A percentile compares a stretch with the other conserved stretches of the same genome.
Evolutionary conservation across 495 filamentous ascomycete genomes (phyloP).

Genomic region (Hamigera avellanea): DNA sequence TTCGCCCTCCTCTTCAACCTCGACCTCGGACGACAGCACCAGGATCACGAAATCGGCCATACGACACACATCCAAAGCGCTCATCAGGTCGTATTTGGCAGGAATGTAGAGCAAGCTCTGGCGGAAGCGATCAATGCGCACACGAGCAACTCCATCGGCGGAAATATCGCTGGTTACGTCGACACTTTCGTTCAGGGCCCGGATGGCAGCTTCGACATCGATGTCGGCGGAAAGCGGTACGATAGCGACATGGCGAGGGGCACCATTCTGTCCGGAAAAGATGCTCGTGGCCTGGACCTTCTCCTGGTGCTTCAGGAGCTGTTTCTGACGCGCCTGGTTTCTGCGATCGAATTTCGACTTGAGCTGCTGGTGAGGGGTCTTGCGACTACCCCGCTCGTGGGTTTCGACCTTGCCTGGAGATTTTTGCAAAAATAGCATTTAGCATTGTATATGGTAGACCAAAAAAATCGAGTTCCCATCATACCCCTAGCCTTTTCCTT

Average conservation of each 20-base stretch:
- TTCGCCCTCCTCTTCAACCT: conserved; percentile 76
- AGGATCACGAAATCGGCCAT: conserved; percentile 84
- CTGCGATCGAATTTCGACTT: conserved; percentile 93
- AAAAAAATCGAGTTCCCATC: too few relatives aligned
- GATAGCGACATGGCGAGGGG: conserved; percentile 84
- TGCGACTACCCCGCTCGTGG: conserved; percentile 51
- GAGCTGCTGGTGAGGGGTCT: conserved; percentile 87
- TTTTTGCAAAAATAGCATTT: too few relatives aligned
- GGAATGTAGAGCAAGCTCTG: conserved; percentile 81
- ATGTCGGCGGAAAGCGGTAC: conserved; percentile 68
- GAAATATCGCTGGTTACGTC: conserved; percentile 62
- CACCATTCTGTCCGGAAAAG: conserved; percentile 74
- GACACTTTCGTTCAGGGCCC: conserved; percentile 60
- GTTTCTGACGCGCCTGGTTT: conserved; percentile 84
- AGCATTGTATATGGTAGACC: too few relatives aligned
- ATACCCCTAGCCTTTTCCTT: conserved; percentile 75
- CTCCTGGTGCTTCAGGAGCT: conserved; percentile 68
- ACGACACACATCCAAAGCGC: conserved; percentile 72
- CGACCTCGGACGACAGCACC: conserved; percentile 64
- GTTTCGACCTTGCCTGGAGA: conserved; percentile 58
- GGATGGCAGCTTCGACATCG: conserved; percentile 54
- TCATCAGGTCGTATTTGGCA: conserved; percentile 56
- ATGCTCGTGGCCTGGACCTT: conserved; percentile 62
- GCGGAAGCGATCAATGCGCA: conserved; percentile 79
- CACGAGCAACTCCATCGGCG: conserved; percentile 43